A percentile compares a stretch with the other conserved stretches of the same genome.
These are phyloP conservation scores for Oryza punctata DNA, from an alignment of 176 grass and related monocot genomes.

Conservation along the genomic window DNA sequence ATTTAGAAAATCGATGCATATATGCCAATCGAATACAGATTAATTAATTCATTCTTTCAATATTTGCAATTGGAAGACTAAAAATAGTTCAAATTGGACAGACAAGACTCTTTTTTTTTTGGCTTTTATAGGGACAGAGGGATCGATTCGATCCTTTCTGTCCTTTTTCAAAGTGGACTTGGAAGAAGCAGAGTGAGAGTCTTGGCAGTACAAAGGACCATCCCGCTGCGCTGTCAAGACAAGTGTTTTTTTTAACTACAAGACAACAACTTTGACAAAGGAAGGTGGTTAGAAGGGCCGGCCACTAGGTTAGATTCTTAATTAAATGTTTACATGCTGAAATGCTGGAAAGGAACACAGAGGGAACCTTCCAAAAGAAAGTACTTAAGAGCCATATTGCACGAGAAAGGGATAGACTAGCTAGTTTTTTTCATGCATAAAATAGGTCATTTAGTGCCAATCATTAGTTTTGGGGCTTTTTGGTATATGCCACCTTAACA, in stretches of 20 bases:
- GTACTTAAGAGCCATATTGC: neutral
- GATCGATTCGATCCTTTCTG: slow-evolving; percentile 6
- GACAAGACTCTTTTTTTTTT: neutral
- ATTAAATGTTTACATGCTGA: neutral
- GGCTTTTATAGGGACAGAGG: neutral
- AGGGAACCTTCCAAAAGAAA: slow-evolving; percentile 36
- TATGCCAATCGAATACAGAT: neutral
- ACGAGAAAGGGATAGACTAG: neutral
- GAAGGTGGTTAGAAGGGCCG: slow-evolving; percentile 47
- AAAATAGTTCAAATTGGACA: neutral
- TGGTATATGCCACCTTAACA: neutral
- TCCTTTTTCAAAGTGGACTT: slow-evolving; percentile 27
- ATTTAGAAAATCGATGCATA: neutral
- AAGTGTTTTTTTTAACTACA: slow-evolving; percentile 5
- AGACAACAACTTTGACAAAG: slow-evolving; percentile 29
- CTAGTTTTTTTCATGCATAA: neutral
- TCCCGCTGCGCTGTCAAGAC: neutral
- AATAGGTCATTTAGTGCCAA: neutral
- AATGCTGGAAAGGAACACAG: slow-evolving; percentile 20
- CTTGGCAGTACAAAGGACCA: neutral
- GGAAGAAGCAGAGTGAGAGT: slow-evolving; percentile 18
- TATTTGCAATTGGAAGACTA: neutral
- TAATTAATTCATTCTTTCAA: neutral
- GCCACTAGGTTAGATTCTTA: neutral
- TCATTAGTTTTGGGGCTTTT: neutral